Evolutionary conservation across 139 green algal genomes (phyloP), one percentile per base, ranked within the genome.

Genomic region (Asterochloris sp.): DNA sequence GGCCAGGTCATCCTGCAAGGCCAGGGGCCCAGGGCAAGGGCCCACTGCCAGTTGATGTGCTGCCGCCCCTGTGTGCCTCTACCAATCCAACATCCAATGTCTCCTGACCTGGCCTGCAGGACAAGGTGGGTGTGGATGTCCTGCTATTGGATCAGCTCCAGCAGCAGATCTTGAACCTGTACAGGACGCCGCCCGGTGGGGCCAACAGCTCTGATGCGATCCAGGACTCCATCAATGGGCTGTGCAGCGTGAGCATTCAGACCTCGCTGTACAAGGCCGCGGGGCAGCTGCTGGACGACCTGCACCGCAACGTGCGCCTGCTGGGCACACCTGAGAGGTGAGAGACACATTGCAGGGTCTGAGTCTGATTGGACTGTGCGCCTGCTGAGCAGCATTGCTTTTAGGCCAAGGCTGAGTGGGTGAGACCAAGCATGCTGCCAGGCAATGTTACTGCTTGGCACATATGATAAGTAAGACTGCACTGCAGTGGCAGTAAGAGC

Each of bases 241-340:
- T 89, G 71, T 85, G 84, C 74, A 84, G 80, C 13, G 83, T 80
- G 78, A 82, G 78, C 83, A 84, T 91, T 60, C 66, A 86, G 74
- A 78, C 69, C 19, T 78, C 87, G 8, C 81, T 94, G 73, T 89
- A 89, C 81, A 92, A 93, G 29, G 87, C 82, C 71, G 84, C 90
- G 16, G 82, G 87, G 14, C 74, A 83, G 28, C 86, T 96, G 81
- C 82, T 93, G 85, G 88, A 91, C 66, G 94, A 97, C 80, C 83
- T 97, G 69, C 83, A 90, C 81, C 76, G 68, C 67, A 93, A 96
- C 80, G 80, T 89, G 24, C 89, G 91, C 74, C 88, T 95, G 82
- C 87, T 98, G 76, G 89, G 91, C 81, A 95, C 89, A 14, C 91
- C 91, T 63, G 92, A 96, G 84, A 78, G 91, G 83, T 86, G 24